Evolutionary conservation across 1,139 yeast genomes (phyloP), one percentile per base, ranked within the genome.

Genomic region (Meyerozyma athensensis): DNA sequence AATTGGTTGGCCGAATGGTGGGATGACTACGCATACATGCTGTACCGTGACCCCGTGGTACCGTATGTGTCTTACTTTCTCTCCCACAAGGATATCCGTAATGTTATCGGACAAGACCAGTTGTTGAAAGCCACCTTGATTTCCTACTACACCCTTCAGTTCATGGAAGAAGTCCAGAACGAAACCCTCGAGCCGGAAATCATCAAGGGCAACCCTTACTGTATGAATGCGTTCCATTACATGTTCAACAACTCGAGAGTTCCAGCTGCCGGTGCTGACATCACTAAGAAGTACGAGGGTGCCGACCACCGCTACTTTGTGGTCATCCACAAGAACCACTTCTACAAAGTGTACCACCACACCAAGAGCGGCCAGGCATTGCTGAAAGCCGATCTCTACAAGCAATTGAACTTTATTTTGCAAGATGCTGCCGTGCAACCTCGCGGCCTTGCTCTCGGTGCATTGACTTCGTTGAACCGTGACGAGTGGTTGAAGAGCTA

Each of bases 1-100:
- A 92, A 92, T 62, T 92, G 98, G 98, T 74, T 92, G 54, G 79
- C 86, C 39, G 84, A 79, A 44, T 87, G 84, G 74, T 92, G 98
- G 98, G 96, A 90, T 60, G 86, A 86, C 53, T 87, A 84, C 50
- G 96, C 97, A 22, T 92, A 92, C 63, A 69, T 92, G 70, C 80
- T 86, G 30, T 89, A 87, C 65, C 77, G 95, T 50, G 97, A 87
- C 59, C 96, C 97, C 0, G 86, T 92, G 18, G 87, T 86, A 22
- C 97, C 97, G 12, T 89, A 81, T 57, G 96, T 87, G 30, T 86
- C 96, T 9, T 92, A 92, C 66, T 92, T 89, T 53, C 90, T 79
- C 63, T 76, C 83, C 39, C 96, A 90, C 69, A 81, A 79, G 60
- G 92, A 86, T 52, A 62, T 73, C 26, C 55, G 63, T 43, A 75